phyloP scores from a whole-genome alignment of 176 grass and related monocot species.

The Puya raimondii region DNA sequence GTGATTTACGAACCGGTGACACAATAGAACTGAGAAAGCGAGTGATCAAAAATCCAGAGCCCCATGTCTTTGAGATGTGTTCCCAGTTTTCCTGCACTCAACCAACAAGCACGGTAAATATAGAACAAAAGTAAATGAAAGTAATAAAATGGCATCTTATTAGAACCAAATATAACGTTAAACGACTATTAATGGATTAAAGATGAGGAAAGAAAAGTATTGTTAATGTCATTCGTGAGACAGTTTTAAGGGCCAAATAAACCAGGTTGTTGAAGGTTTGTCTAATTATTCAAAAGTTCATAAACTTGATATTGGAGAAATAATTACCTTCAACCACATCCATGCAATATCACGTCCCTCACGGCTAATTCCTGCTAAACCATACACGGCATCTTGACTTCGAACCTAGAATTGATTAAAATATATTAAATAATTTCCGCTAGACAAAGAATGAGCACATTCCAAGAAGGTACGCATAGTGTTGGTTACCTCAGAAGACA shows the following conservation, averaged over 20 bases:
- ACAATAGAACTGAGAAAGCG: conserved; percentile 42
- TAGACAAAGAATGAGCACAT: conserved; percentile 13
- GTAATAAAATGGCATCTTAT: not conserved
- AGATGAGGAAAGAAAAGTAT: no score
- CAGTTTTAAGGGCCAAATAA: no score
- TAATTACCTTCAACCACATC: conserved; percentile 87
- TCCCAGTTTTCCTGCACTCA: conserved; percentile 79
- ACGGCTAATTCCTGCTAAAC: conserved; percentile 55
- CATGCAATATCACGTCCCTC: conserved; percentile 63
- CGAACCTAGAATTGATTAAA: conserved; percentile 47
- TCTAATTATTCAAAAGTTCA: not conserved
- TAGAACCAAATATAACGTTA: not conserved
- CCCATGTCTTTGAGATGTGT: conserved; percentile 55
- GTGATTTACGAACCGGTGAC: conserved; percentile 33
- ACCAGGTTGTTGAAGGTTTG: not conserved
- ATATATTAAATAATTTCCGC: conserved; percentile 17
- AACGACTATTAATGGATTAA: no score
- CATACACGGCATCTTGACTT: conserved; percentile 65
- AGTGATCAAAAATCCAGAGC: conserved; percentile 69
- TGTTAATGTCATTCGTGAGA: no score
- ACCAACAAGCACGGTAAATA: conserved; percentile 12
- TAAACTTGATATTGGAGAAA: not conserved
- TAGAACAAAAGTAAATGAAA: conserved; percentile 3
- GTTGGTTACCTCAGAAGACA: conserved; percentile 57
- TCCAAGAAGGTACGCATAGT: conserved; percentile 4